Conservation (phyloP, 2,329 filamentous ascomycete genomes). For the Cercospora brassicicola region DNA sequence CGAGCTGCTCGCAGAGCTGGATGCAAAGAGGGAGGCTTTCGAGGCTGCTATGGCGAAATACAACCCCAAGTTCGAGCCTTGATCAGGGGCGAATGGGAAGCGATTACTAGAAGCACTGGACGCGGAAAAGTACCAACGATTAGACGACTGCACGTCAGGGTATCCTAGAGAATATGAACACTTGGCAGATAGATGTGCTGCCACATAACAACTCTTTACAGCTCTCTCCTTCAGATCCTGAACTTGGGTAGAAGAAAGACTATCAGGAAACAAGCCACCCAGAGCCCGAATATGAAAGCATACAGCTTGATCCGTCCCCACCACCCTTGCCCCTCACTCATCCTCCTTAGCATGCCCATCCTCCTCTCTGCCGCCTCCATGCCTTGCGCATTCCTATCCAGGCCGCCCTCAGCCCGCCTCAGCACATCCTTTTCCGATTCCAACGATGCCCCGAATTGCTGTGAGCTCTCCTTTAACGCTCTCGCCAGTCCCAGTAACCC, state of each 20-base stretch:
- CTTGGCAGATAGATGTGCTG: neutral
- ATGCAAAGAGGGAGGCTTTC: conserved; percentile 84
- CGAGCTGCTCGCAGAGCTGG: conserved; percentile 68
- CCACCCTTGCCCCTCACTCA: conserved; percentile 88
- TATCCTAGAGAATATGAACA: conserved; percentile 7
- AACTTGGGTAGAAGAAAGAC: conserved; percentile 88
- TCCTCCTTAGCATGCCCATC: conserved; percentile 74
- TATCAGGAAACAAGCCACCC: conserved; percentile 73
- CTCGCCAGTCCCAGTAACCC: conserved; percentile 79
- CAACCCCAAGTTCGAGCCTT: conserved; percentile 72
- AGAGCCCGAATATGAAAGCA: conserved; percentile 77
- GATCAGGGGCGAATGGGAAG: conserved; percentile 21
- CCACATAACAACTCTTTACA: neutral
- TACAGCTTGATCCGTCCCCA: conserved; percentile 77
- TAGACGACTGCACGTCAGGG: conserved; percentile 6
- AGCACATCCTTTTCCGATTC: conserved; percentile 74
- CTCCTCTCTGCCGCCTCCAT: conserved; percentile 74
- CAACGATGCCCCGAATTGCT: conserved; percentile 69
- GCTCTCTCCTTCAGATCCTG: conserved; percentile 60
- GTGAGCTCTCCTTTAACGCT: conserved; percentile 72
- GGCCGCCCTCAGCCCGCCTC: conserved; percentile 67
- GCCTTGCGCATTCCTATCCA: conserved; percentile 72
- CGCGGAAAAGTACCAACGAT: neutral
- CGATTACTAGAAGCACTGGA: neutral
- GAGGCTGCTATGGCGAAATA: conserved; percentile 86